Conservation (phyloP, 208 protist genomes). For the Trypanosoma avium region DNA sequence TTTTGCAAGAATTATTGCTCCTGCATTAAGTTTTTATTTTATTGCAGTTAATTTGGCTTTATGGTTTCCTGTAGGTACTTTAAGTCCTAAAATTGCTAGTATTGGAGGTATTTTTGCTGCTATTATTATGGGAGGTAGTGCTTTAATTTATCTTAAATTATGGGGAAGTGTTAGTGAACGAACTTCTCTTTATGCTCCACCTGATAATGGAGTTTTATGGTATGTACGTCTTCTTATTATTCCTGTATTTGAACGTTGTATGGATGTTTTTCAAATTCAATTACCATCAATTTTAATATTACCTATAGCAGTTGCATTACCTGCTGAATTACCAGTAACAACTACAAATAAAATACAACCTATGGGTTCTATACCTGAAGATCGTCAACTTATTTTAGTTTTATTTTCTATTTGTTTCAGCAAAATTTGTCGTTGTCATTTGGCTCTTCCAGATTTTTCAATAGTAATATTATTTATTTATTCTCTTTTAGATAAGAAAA, state of each 20-base stretch:
- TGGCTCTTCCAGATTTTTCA: conserved; percentile 50
- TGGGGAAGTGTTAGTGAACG: conserved; percentile 12
- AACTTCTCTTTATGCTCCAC: conserved; percentile 65
- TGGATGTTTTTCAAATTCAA: conserved; percentile 55
- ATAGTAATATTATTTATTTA: conserved; percentile 62
- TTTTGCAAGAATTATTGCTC: conserved; percentile 30
- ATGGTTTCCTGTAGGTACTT: conserved; percentile 50
- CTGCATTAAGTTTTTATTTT: conserved; percentile 45
- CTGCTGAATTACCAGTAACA: neutral
- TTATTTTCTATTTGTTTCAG: conserved; percentile 52
- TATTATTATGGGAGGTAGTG: conserved; percentile 9
- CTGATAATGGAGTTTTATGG: conserved; percentile 71
- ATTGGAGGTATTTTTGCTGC: conserved; percentile 9
- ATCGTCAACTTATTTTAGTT: conserved; percentile 40
- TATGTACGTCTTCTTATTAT: conserved; percentile 76
- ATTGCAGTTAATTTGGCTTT: conserved; percentile 53
- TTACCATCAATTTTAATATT: conserved; percentile 51
- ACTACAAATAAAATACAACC: neutral
- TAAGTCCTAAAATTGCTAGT: conserved; percentile 17
- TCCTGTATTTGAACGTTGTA: conserved; percentile 44
- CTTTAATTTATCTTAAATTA: conserved; percentile 8
- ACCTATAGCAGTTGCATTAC: conserved; percentile 29
- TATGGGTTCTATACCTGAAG: conserved; percentile 36
- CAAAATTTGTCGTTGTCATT: conserved; percentile 40
- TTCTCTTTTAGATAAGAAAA: conserved; percentile 40